Evolutionary conservation across 2,329 filamentous ascomycete species (phyloP).

Genomic region (Sclerotinia spermophila): DNA sequence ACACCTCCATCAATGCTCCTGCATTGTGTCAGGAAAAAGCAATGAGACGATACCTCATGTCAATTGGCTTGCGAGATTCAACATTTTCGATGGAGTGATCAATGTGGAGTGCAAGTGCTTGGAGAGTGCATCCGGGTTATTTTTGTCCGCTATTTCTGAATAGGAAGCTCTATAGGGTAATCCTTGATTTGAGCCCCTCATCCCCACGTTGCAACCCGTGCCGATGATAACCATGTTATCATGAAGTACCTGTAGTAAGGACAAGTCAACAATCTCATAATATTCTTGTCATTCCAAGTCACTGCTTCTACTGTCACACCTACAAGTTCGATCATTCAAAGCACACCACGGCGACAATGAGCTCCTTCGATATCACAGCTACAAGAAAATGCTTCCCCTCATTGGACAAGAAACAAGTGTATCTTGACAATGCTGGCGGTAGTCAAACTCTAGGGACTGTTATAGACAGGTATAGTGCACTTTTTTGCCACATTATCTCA

Average conservation of each 20-base stretch:
- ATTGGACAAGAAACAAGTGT: slow-evolving; percentile 62
- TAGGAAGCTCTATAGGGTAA: slow-evolving; percentile 15
- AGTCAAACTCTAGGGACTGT: slow-evolving; percentile 66
- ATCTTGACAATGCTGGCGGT: slow-evolving; percentile 75
- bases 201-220: not conserved
- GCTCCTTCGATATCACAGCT: slow-evolving; percentile 50
- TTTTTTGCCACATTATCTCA: not conserved
- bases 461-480: slow-evolving; percentile 52
- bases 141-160: slow-evolving; percentile 13
- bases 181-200: slow-evolving; percentile 9
- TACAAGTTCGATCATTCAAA: not conserved
- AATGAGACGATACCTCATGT: not conserved
- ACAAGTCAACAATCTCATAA: not conserved
- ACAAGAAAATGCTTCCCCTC: slow-evolving; percentile 65
- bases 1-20: not conserved
- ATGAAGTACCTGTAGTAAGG: slow-evolving; percentile 11
- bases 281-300: not conserved
- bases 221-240: slow-evolving; percentile 1
- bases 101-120: not conserved
- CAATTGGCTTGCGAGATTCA: slow-evolving; percentile 12
- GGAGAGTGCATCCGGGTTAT: not conserved
- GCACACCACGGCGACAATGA: slow-evolving; percentile 25
- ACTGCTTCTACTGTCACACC: not conserved
- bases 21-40: not conserved
- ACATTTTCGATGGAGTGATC: not conserved